phyloP scores from a whole-genome alignment of 2,329 filamentous ascomycete species.

The Fusarium drepaniforme region DNA sequence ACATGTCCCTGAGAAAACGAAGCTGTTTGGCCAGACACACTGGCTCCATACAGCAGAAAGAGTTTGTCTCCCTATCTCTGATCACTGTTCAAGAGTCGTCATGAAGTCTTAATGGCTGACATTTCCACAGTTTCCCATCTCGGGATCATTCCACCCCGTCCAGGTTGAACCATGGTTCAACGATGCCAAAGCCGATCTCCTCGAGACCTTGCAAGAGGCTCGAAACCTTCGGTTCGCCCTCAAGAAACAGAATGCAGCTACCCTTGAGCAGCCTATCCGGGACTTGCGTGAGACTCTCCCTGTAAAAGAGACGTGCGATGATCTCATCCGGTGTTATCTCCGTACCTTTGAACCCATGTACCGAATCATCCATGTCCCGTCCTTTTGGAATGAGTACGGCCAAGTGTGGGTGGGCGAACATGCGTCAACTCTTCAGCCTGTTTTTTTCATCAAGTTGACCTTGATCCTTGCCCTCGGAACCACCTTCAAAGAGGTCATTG shows the following conservation, averaged over 20 bases:
- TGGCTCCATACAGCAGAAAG: constrained; percentile 45
- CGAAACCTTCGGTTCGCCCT: constrained; percentile 30
- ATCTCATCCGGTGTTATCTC: constrained; percentile 40
- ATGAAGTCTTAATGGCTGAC: constrained; percentile 11
- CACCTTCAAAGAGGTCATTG: constrained; percentile 30
- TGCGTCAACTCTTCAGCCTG: constrained; percentile 2
- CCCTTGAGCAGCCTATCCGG: constrained; percentile 34
- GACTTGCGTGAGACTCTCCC: constrained; percentile 37
- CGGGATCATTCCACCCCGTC: constrained; percentile 40
- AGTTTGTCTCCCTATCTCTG: constrained; percentile 2
- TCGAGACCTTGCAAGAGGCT: constrained; percentile 38
- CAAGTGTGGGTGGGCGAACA: constrained; percentile 32
- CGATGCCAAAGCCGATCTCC: constrained; percentile 41
- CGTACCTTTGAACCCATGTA: constrained; percentile 44
- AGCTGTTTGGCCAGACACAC: constrained; percentile 44
- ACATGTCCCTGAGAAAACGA: constrained; percentile 44
- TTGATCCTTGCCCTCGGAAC: constrained; percentile 41
- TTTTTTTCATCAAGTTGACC: constrained; percentile 39
- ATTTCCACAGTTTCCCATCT: constrained; percentile 36
- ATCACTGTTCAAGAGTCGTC: too few relatives aligned
- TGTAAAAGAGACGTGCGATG: constrained; percentile 30
- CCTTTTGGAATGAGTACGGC: constrained; percentile 39
- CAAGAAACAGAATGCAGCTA: constrained; percentile 28
- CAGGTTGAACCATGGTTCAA: constrained; percentile 41
- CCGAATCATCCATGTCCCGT: constrained; percentile 40